A percentile compares a stretch with the other conserved stretches of the same genome.
Conservation (phyloP, 1,139 yeast species). For the Komagataea norvegica region DNA sequence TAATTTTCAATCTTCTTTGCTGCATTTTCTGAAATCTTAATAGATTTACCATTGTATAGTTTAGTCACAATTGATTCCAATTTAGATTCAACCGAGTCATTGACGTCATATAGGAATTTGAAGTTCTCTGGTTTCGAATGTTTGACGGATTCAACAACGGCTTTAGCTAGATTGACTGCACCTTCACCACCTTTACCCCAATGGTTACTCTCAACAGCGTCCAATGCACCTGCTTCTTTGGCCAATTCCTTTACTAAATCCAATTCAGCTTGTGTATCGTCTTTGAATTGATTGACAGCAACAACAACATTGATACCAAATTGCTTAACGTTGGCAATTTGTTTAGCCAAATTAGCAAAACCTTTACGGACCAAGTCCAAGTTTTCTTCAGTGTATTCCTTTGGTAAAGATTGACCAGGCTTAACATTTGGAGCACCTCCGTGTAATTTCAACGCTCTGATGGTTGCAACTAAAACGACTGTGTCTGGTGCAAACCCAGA, state of each 20-base stretch:
- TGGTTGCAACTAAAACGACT: conserved; percentile 74
- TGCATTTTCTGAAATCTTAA: conserved; percentile 65
- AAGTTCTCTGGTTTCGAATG: conserved; percentile 36
- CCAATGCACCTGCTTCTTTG: conserved; percentile 66
- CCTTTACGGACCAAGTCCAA: conserved; percentile 61
- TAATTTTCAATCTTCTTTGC: conserved; percentile 61
- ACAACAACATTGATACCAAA: conserved; percentile 77
- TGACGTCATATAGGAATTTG: conserved; percentile 56
- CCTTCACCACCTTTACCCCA: conserved; percentile 83
- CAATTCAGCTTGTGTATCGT: conserved; percentile 66
- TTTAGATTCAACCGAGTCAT: conserved; percentile 59
- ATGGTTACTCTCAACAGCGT: conserved; percentile 71
- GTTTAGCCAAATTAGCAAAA: conserved; percentile 69
- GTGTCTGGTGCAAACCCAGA: conserved; percentile 69
- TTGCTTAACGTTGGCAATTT: conserved; percentile 62
- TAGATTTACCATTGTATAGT: conserved; percentile 71
- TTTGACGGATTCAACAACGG: conserved; percentile 59
- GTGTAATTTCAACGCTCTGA: conserved; percentile 73
- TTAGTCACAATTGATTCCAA: conserved; percentile 59
- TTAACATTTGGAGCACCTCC: conserved; percentile 85
- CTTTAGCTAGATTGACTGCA: conserved; percentile 60
- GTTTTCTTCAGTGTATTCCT: conserved; percentile 62
- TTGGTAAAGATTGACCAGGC: conserved; percentile 72
- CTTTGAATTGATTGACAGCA: conserved; percentile 70
- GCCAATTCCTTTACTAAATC: conserved; percentile 61